Base-by-base conservation (phyloP, 176 grass and related monocot genomes). In the Paspalum notatum region DNA sequence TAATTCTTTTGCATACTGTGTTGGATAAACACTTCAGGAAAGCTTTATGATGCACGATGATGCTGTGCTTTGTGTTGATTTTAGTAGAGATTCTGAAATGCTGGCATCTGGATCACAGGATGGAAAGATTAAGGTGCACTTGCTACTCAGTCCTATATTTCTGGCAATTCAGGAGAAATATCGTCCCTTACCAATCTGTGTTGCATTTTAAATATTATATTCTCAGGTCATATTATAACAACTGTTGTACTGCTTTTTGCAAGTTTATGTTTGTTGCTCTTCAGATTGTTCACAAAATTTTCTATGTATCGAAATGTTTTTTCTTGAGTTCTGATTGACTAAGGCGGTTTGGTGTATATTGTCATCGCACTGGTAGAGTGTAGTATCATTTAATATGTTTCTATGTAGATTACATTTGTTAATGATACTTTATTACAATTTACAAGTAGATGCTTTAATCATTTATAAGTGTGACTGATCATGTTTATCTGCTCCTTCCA, bases 31-130 rank as follows among this genome's bases (percentile, higher is more conserved):
- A 47, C 45, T 75, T 80, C 87, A 99, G 96, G 96, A 99, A 92
- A 89, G 77, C 85, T 99, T 94, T 82, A 99, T 99, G 96, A 87
- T 99, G 87, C 96, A 99, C n/a, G 96, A 99, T 41, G 92, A 95
- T 72, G 88, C 96, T 57, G 92, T 95, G 74, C 84, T 99, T 18
- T 95, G 86, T 90, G 84, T 95, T 86, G 96, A 99, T 60, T 99
- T 99, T 89, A 99, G 92, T 82, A 85, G 96, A 88, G 96, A 99
- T 91, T 95, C 96, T 81, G 96, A 99, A 78, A 91, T 91, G 85
- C 82, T 99, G 82, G 89, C 90, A 84, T 99, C 92, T 85, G 93
- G 96, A 71, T 93, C 96, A 82, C 84, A 88, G 56, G 96, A 99
- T 89, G 96, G 96, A 66, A 99, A 93, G 74, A 99, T 99, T 84